These are phyloP conservation scores for Macadamia tetraphylla DNA, from an alignment of 164 flowering plant species.

Conservation along the genomic window DNA sequence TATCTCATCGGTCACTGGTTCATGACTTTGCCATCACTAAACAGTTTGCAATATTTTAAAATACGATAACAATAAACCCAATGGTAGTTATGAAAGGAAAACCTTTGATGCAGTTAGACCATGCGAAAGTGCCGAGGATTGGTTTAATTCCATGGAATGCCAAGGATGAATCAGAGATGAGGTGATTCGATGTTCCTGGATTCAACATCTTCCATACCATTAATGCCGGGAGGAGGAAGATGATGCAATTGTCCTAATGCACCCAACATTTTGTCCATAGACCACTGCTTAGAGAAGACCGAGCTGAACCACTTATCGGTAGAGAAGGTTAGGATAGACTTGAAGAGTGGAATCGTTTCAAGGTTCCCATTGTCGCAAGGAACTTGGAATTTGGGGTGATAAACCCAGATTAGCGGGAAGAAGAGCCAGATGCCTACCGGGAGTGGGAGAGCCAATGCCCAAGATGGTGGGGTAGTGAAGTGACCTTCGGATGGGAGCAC, in stretches of 20 bases:
- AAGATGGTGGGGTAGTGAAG: constrained; percentile 11
- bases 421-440: constrained; percentile 6
- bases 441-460: constrained; percentile 12
- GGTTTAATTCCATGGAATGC: too few relatives aligned
- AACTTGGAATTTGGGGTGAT: constrained; percentile 47
- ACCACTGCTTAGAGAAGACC: constrained; percentile 38
- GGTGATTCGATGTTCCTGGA: too few relatives aligned
- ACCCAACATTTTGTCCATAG: constrained; percentile 40
- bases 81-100: too few relatives aligned
- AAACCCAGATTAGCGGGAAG: constrained; percentile 24
- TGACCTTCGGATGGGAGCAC: not conserved
- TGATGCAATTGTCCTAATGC: constrained; percentile 23
- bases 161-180: too few relatives aligned
- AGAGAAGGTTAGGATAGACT: constrained; percentile 44
- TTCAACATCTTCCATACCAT: too few relatives aligned
- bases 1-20: not conserved
- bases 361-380: constrained; percentile 37
- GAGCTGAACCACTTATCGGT: constrained; percentile 36
- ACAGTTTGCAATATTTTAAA: constrained; percentile 1
- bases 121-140: too few relatives aligned
- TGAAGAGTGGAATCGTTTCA: constrained; percentile 27
- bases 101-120: constrained; percentile 11
- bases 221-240: too few relatives aligned
- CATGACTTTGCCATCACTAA: constrained; percentile 15
- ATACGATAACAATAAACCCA: not conserved